A percentile compares a stretch with the other conserved stretches of the same genome.
These are phyloP conservation scores for Heterobasidion occidentale DNA, from an alignment of 1,284 basidiomycete species.

Conservation along the genomic window DNA sequence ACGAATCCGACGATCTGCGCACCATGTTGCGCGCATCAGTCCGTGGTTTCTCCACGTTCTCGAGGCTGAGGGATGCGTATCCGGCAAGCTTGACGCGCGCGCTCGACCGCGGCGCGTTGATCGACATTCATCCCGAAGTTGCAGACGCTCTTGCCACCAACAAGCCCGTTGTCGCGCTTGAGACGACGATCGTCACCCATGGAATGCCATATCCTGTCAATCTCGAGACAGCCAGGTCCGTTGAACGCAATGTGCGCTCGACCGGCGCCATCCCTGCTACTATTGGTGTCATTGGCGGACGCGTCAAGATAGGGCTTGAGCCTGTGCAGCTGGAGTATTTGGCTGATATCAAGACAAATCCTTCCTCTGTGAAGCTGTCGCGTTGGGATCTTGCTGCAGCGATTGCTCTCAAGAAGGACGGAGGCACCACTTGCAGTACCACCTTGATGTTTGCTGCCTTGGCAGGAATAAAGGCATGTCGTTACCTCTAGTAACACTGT, in stretches of 20 bases:
- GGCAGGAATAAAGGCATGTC: slow-evolving; percentile 69
- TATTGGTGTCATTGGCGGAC: slow-evolving; percentile 79
- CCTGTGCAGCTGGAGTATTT: slow-evolving; percentile 62
- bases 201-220: slow-evolving; percentile 83
- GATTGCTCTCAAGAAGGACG: slow-evolving; percentile 62
- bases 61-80: slow-evolving; percentile 5
- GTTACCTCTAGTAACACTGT: background rate
- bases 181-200: slow-evolving; percentile 89
- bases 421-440: slow-evolving; percentile 88
- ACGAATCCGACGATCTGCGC: background rate
- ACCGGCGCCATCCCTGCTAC: slow-evolving; percentile 84
- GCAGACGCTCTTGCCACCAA: slow-evolving; percentile 60
- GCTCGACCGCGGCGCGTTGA: slow-evolving; percentile 16
- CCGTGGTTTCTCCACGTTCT: slow-evolving; percentile 6
- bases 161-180: slow-evolving; percentile 67
- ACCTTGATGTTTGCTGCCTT: slow-evolving; percentile 80
- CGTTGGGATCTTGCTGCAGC: slow-evolving; percentile 81
- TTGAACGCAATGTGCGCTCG: slow-evolving; percentile 75
- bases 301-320: slow-evolving; percentile 81
- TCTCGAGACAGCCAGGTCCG: slow-evolving; percentile 61
- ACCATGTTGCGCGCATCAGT: slow-evolving; percentile 4
- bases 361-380: slow-evolving; percentile 68
- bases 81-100: slow-evolving; percentile 11
- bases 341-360: slow-evolving; percentile 45
- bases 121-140: slow-evolving; percentile 76